phyloP scores from a whole-genome alignment of 495 filamentous ascomycete genomes.

The Annulohypoxylon maeteangense region DNA sequence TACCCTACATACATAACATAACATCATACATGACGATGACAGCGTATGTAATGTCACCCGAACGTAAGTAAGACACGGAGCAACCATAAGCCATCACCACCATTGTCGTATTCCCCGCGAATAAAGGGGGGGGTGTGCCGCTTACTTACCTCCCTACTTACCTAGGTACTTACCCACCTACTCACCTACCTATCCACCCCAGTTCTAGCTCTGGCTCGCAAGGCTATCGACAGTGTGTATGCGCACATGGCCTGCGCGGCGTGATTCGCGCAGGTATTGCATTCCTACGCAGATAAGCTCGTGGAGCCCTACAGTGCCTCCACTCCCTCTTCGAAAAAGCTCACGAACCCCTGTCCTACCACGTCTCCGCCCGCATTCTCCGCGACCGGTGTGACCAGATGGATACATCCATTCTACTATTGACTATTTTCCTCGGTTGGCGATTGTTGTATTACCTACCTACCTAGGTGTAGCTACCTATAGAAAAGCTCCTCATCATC shows the following conservation, averaged over 20 bases:
- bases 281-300: slow-evolving; percentile 44
- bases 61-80: slow-evolving; percentile 18
- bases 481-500: slow-evolving; percentile 11
- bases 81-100: neutral
- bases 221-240: slow-evolving; percentile 16
- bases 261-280: slow-evolving; percentile 39
- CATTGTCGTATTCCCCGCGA: slow-evolving; percentile 24
- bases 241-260: slow-evolving; percentile 15
- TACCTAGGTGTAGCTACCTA: too few species aligned
- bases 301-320: slow-evolving; percentile 16
- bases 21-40: neutral
- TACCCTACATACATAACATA: neutral
- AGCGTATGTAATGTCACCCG: neutral
- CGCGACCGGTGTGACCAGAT: slow-evolving; percentile 28
- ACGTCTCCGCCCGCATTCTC: slow-evolving; percentile 14
- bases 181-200: neutral
- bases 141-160: slow-evolving; percentile 14
- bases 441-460: too few species aligned
- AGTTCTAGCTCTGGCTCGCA: neutral
- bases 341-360: neutral
- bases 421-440: too few species aligned
- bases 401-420: neutral
- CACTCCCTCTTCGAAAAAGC: neutral
- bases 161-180: neutral
- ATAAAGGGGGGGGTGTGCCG: slow-evolving; percentile 9